Conservation (phyloP, 2,329 filamentous ascomycete species). For the Diaporthe helianthi region DNA sequence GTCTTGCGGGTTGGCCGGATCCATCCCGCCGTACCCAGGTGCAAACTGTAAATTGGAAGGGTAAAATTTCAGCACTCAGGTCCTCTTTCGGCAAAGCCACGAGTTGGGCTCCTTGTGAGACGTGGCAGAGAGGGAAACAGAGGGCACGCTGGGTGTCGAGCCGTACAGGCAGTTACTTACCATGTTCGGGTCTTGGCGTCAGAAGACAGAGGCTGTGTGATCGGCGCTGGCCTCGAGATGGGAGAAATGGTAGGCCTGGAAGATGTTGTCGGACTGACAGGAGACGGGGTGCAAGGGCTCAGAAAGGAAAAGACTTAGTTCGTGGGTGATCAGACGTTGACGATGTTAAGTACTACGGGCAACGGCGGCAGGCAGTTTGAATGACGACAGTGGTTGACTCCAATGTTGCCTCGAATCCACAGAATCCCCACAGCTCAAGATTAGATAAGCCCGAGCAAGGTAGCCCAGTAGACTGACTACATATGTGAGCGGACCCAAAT, state of each 20-base stretch:
- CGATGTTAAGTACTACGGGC: neutral
- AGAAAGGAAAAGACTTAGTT: neutral
- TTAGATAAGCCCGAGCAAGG: constrained; percentile 9
- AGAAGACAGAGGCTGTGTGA: neutral
- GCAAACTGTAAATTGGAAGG: constrained; percentile 40
- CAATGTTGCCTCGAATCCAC: neutral
- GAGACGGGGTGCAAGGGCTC: neutral
- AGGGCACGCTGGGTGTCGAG: neutral
- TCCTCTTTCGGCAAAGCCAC: neutral
- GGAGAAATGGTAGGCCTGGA: neutral
- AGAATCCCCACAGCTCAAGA: neutral
- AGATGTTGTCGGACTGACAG: neutral
- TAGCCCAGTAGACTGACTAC: neutral
- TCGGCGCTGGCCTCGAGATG: neutral
- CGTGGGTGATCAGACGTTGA: neutral
- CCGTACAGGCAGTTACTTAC: constrained; percentile 30
- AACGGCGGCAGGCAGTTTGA: constrained; percentile 29
- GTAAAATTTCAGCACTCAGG: constrained; percentile 22
- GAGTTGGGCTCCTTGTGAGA: neutral
- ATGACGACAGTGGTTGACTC: constrained; percentile 32
- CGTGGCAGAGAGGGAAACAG: neutral
- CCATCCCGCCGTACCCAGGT: constrained; percentile 52
- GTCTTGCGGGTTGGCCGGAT: constrained; percentile 55
- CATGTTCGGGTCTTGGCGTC: constrained; percentile 34
- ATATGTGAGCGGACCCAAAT: neutral